Evolutionary conservation across 176 grass and related monocot species (phyloP), one percentile per base, ranked within the genome.

Genomic region (Oryza meyeriana): DNA sequence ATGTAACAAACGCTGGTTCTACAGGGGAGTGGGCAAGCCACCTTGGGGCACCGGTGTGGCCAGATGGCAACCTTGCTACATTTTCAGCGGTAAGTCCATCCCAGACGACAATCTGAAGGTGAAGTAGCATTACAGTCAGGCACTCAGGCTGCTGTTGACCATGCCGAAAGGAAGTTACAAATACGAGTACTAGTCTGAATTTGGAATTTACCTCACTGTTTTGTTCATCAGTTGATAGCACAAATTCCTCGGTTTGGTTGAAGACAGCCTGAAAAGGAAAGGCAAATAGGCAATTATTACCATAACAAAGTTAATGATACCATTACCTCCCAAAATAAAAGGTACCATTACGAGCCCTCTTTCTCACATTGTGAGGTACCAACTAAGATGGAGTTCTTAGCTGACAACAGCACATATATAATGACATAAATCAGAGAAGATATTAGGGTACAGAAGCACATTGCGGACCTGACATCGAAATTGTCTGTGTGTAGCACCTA

Each of bases 11-110:
- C 27, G 64, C 89, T 22, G 93, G 85, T 42, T 95, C 96, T 14
- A 79, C 58, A 30, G 89, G 90, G 20, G 96, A 98, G 66, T 95
- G 96, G 39, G 91, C 90, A 22, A 98, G 80, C 93, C 90, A 98
- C 74, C 93, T 89, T 9, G 93, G 96, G 12, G 81, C 86, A 28
- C 88, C 89, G 8, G 87, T 84, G 83, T 93, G 85, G 61, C 94
- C 92, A 44, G 96, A 95, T 22, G 90, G 87, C 90, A 85, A 90
- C 86, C 70, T 91, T 45, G 89, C 47, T 14, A 95, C 90, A 76
- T 82, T 91, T 79, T 98, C 96, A 29, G 90, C 77, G 36, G 96
- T 93, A 61, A 91, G 87, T 57, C 90, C 88, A 64, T 95, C 90
- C 96, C 96, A 98, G 80, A 93, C 63, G 34, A 95, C 87, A 30